Base-by-base conservation (phyloP, 352 stramenopile species). In the Phytophthora sp. region DNA sequence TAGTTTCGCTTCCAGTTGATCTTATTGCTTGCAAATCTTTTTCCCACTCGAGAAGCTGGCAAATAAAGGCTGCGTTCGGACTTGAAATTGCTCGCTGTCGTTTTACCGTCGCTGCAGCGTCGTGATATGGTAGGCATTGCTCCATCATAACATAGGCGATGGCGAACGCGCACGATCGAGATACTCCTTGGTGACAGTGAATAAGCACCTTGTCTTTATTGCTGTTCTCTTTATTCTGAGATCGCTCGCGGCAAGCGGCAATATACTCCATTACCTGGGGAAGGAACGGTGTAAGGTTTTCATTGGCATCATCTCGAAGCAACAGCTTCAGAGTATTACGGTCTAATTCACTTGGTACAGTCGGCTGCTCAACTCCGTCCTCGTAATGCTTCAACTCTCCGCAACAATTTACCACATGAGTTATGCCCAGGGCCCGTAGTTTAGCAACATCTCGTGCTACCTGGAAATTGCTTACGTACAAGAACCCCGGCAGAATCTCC, bases 161-260 rank as follows among this genome's bases (percentile, higher is more conserved):
- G 8, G 74, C 84, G 37, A 90, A 65, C 0, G 82, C 78, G 45
- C 84, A 93, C 0, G 82, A 91, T 21, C 84, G 71, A 12, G 84
- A 93, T 20, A 93, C 62, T 38, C 84, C 84, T 58, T 91, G 79
- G 31, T 93, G 80, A 24, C 84, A 93, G 32, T 93, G 79, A 7
- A 93, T 46, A 3, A 93, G 34, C 20, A 89, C 74, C 13, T 74
- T 74, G 5, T 52, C 34, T 23, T 0, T 20, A 27, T 26, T 39
- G 9, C 7, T 7, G 27, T 18, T 49, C 3, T 18, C 38, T 4
- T 58, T 35, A 3, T 48, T 8, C 17, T 24, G 12, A 10, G 20
- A 27, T 30, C 41, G 34, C 15, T 72, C 21, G 17, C 55, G 60
- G 8, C 62, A 72, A 3, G 11, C 24, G 0, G 74, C 42, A 37